Conservation (phyloP, 805 yeast genomes). For the Yarrowia sp. region DNA sequence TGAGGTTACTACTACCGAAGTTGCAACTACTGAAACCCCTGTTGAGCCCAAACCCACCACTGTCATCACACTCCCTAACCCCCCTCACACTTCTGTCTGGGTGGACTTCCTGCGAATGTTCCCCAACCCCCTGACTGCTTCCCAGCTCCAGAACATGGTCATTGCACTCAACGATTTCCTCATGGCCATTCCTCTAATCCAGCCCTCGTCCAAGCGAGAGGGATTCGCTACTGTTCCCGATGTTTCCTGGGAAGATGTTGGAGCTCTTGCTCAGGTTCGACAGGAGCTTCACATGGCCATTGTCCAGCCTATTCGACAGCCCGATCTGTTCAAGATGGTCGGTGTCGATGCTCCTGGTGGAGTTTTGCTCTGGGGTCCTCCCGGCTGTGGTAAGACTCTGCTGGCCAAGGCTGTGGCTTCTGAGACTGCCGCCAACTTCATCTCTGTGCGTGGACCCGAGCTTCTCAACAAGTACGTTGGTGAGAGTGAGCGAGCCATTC, state of each 20-base stretch:
- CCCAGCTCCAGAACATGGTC: constrained; percentile 76
- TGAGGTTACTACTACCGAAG: no score
- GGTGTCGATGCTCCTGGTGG: constrained; percentile 98
- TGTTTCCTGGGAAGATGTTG: constrained; percentile 94
- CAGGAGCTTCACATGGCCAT: constrained; percentile 96
- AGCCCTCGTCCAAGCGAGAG: constrained; percentile 97
- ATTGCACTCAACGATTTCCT: constrained; percentile 82
- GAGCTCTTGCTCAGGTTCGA: constrained; percentile 81
- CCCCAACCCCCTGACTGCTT: constrained; percentile 78
- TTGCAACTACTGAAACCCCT: constrained; percentile 43
- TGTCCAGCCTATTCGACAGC: constrained; percentile 93
- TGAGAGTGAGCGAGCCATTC: constrained; percentile 90
- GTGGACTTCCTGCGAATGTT: constrained; percentile 67
- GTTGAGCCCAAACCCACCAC: constrained; percentile 5
- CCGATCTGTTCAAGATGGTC: constrained; percentile 85
- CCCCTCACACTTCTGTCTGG: constrained; percentile 52
- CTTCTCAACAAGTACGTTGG: constrained; percentile 93
- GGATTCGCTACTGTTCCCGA: constrained; percentile 99
- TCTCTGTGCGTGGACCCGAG: constrained; percentile 96
- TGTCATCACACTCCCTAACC: constrained; percentile 35
- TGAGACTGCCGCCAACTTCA: constrained; percentile 94
- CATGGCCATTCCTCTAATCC: constrained; percentile 87
- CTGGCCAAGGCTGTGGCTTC: constrained; percentile 98
- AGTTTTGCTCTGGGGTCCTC: constrained; percentile 98
- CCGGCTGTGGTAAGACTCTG: constrained; percentile 97